Conservation (phyloP, 2,329 filamentous ascomycete genomes). For the Xylariales sp. region DNA sequence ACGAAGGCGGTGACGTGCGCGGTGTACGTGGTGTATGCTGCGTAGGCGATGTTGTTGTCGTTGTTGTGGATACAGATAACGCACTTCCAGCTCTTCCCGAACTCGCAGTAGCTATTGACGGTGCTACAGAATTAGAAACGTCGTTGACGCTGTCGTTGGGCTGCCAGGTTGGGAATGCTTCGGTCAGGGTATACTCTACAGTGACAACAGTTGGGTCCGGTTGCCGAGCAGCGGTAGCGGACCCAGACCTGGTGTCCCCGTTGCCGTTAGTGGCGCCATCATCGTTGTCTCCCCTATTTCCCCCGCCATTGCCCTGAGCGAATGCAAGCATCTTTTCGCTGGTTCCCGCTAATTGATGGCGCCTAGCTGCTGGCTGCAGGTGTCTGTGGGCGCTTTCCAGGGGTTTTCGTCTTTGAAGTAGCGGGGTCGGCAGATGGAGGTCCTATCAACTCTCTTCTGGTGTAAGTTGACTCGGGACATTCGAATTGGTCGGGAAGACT, state of each 20-base stretch:
- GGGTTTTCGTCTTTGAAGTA: too few relatives aligned
- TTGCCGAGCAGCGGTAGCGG: constrained; percentile 2
- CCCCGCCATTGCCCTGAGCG: constrained; percentile 8
- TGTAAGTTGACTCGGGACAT: too few relatives aligned
- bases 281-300: constrained; percentile 1
- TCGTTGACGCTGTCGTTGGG: constrained; percentile 1
- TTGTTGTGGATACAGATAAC: background rate
- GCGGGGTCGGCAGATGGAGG: too few relatives aligned
- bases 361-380: background rate
- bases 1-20: background rate
- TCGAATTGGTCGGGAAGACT: too few relatives aligned
- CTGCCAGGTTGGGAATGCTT: constrained; percentile 17
- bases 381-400: background rate
- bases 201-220: constrained; percentile 4
- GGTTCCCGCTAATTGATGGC: background rate
- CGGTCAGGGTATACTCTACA: constrained; percentile 18
- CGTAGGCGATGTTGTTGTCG: background rate
- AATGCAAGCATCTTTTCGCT: constrained; percentile 3
- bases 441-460: too few relatives aligned
- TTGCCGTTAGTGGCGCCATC: background rate
- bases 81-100: background rate
- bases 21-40: background rate
- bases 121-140: background rate
- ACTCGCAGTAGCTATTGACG: background rate
- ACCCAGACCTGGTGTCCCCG: background rate